A percentile compares a stretch with the other conserved stretches of the same genome.
Evolutionary conservation across 148 eudicot species (phyloP).

Genomic region (Fagopyrum homotropicum): DNA sequence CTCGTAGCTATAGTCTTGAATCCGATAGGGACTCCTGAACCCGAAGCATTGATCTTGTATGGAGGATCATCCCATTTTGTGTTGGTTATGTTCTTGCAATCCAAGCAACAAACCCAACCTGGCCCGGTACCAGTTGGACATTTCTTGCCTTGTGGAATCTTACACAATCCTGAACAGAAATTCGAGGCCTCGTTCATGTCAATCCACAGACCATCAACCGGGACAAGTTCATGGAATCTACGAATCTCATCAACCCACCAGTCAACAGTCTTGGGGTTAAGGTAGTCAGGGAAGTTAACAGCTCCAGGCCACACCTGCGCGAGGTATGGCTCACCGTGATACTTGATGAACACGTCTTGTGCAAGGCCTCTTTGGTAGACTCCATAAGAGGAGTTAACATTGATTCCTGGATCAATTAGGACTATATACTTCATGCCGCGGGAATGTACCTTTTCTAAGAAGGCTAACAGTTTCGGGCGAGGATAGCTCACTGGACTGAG

Average conservation of each 20-base stretch:
- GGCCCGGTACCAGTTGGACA: constrained; percentile 85
- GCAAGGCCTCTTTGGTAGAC: constrained; percentile 69
- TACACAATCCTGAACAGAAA: constrained; percentile 82
- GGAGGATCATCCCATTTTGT: constrained; percentile 97
- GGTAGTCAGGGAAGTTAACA: constrained; percentile 86
- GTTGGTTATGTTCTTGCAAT: constrained; percentile 77
- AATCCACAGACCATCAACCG: constrained; percentile 92
- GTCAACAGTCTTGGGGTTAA: constrained; percentile 76
- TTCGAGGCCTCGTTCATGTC: constrained; percentile 97
- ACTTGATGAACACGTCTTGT: constrained; percentile 81
- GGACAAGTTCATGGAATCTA: constrained; percentile 81
- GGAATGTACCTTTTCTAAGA: constrained; percentile 72
- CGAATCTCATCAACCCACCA: constrained; percentile 93
- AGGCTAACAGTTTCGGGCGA: constrained; percentile 52
- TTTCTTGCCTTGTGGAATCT: constrained; percentile 50
- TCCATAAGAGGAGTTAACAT: constrained; percentile 69
- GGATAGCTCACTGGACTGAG: constrained; percentile 67
- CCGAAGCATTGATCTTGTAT: constrained; percentile 90
- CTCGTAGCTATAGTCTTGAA: constrained; percentile 94
- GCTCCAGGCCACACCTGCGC: constrained; percentile 99
- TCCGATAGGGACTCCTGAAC: constrained; percentile 49
- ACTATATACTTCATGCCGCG: constrained; percentile 94
- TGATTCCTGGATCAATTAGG: constrained; percentile 82
- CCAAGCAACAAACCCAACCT: constrained; percentile 85
- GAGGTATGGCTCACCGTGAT: constrained; percentile 67